Base-by-base conservation (phyloP, 2,329 filamentous ascomycete species). In the Xylariaceae sp. region DNA sequence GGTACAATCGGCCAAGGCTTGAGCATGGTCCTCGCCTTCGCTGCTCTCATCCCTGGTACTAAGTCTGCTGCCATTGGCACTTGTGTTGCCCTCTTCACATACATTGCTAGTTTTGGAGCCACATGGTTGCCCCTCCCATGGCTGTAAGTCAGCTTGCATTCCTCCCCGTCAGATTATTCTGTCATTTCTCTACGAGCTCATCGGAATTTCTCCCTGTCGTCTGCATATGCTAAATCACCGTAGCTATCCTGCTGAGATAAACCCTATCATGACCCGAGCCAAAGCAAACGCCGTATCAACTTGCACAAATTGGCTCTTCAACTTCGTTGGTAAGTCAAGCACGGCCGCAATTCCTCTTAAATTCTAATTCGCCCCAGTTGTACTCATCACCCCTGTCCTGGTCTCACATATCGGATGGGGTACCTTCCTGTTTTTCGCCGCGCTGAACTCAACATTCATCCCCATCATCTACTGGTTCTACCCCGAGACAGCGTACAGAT, bases 81-180 rank as follows among this genome's bases (percentile, higher is more conserved):
- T 0, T 81, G 81, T 2, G 80, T 84, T 3, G 82, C 82, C 45
- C 66, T 86, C 11, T 86, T 86, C 66, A 74, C 80, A 3, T 86
- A 85, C 64, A 86, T 86, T 56, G 79, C 80, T 4, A 82, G 80
- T 44, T 86, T 85, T 52, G 83, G 82, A 25, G 80, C 81, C 0
- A 81, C 79, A 1, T 83, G 79, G 74, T 61, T 84, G 6, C 80
- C 81, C 14, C 71, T 83, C 20, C 81, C 81, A 1, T 85, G 80
- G 79, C 55, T 79, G 55, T 55, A 21, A 48, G 51, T 54, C 19
- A 11, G 34, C 17, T 20, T 6, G 22, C n/a, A 12, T 5, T 25
- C 27, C 29, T 17, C 16, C 12, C 16, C 6, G 17, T 6, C 11
- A 10, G n/a, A n/a, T n/a, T n/a, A n/a, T 17, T 21, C 17, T 32